A percentile compares a stretch with the other conserved stretches of the same genome.
Evolutionary conservation across 805 yeast genomes (phyloP).

Genomic region (Monosporozyma aquatica): DNA sequence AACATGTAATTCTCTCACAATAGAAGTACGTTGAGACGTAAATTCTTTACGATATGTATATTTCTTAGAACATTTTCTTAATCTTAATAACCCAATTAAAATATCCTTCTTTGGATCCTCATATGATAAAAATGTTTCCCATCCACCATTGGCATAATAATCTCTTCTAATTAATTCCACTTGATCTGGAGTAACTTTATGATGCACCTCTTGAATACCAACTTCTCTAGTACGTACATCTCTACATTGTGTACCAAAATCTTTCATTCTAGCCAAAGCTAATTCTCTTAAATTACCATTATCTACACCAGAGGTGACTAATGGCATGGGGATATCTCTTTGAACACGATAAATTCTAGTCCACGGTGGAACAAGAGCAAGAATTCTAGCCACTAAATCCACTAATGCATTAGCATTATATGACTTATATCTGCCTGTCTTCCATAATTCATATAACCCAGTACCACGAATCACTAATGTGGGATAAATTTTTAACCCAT

Average conservation of each 20-base stretch:
- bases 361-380: constrained; percentile 98
- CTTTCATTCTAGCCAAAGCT: constrained; percentile 95
- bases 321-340: constrained; percentile 98
- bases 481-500: constrained; percentile 91
- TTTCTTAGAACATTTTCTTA: constrained; percentile 81
- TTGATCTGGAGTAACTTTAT: constrained; percentile 92
- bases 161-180: constrained; percentile 93
- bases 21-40: constrained; percentile 72
- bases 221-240: constrained; percentile 97
- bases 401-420: constrained; percentile 91
- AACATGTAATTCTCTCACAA: constrained; percentile 95
- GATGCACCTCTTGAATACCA: constrained; percentile 97
- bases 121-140: constrained; percentile 94
- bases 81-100: constrained; percentile 78
- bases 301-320: constrained; percentile 95
- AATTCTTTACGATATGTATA: constrained; percentile 88
- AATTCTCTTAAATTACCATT: constrained; percentile 93
- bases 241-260: constrained; percentile 90
- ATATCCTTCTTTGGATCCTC: constrained; percentile 97
- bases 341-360: constrained; percentile 97
- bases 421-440: constrained; percentile 86
- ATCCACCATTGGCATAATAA: constrained; percentile 94
- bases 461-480: constrained; percentile 96
- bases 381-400: constrained; percentile 88
- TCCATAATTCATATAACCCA: constrained; percentile 95